Conservation (phyloP, 371 early-diverging fungal genomes). For the Funneliformis caledonium region DNA sequence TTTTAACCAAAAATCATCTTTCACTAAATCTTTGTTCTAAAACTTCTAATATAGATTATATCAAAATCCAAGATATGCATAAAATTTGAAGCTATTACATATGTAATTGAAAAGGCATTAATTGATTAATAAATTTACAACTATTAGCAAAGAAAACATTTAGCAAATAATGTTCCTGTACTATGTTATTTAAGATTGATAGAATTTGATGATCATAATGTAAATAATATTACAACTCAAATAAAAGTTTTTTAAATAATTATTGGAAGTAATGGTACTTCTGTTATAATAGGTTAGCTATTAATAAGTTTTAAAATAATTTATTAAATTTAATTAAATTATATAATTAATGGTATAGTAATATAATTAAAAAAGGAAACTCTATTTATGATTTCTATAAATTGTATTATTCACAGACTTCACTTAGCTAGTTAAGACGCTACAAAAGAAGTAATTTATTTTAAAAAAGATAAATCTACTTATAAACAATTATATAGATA, state of each 20-base stretch:
- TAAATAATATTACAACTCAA: not conserved
- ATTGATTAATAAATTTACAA: constrained; percentile 9
- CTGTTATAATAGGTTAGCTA: not conserved
- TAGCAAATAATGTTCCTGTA: not conserved
- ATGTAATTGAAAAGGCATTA: constrained; percentile 3
- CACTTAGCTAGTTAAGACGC: not conserved
- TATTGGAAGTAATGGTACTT: constrained; percentile 14
- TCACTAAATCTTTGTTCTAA: too few relatives aligned
- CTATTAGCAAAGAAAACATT: not conserved
- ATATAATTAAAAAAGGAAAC: constrained; percentile 14
- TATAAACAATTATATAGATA: not conserved
- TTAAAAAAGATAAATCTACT: not conserved
- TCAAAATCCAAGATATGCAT: not conserved
- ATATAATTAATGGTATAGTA: not conserved
- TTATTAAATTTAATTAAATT: not conserved
- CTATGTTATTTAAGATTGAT: not conserved
- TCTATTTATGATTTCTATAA: not conserved
- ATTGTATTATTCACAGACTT: not conserved
- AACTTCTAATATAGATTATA: not conserved
- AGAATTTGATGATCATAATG: not conserved
- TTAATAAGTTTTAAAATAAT: not conserved
- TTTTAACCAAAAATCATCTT: too few relatives aligned
- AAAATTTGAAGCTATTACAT: not conserved
- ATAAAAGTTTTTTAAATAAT: not conserved
- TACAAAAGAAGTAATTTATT: not conserved